A percentile compares a stretch with the other conserved stretches of the same genome.
Evolutionary conservation across 73 alveolate genomes (phyloP).

Genomic region (Tetrahymena thermophila): DNA sequence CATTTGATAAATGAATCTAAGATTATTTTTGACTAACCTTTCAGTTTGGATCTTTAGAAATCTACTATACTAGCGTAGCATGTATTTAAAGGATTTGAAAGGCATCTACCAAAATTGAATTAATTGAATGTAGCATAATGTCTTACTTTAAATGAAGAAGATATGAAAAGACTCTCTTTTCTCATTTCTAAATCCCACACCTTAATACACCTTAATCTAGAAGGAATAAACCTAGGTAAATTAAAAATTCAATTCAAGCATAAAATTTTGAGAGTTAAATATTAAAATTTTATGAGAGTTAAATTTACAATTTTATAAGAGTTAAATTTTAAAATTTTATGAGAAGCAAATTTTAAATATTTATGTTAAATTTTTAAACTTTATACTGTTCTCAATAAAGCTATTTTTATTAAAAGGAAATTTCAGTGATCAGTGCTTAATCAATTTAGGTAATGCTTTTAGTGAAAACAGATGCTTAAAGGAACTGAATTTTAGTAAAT

Average conservation of each 20-base stretch:
- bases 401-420: background rate
- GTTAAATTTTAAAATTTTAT: too few relatives aligned
- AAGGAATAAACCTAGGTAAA: background rate
- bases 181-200: background rate
- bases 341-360: too few relatives aligned
- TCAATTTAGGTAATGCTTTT: background rate
- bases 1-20: background rate
- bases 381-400: too few relatives aligned
- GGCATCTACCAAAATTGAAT: background rate
- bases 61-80: background rate
- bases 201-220: background rate
- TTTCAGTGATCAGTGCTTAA: background rate
- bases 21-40: background rate
- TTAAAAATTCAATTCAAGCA: too few relatives aligned
- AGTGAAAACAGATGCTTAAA: background rate
- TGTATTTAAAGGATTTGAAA: background rate
- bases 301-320: too few relatives aligned
- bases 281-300: too few relatives aligned
- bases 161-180: background rate
- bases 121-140: background rate
- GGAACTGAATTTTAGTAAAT: background rate
- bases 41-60: background rate
- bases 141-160: background rate
- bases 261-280: too few relatives aligned
- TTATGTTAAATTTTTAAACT: too few relatives aligned